These are phyloP conservation scores for Gynochthodes officinalis DNA, from an alignment of 257 asterid species.

Conservation along the genomic window DNA sequence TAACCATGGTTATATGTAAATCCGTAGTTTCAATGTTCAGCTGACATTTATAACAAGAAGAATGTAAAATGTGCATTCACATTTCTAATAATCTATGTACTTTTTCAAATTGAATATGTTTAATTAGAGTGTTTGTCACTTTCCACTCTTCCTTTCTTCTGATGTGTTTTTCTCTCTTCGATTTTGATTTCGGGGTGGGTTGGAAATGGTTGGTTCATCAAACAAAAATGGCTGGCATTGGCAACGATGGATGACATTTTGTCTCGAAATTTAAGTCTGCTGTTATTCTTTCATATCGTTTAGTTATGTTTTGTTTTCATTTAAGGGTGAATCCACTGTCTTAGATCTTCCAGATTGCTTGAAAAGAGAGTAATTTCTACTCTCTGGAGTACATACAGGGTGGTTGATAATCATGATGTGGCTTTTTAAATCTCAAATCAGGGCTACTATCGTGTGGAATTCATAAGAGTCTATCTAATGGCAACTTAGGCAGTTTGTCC, in stretches of 20 bases:
- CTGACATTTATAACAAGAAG: conserved; percentile 31
- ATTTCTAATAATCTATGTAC: conserved; percentile 32
- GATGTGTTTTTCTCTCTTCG: background rate
- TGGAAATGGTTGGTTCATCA: too few species aligned
- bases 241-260: background rate
- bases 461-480: background rate
- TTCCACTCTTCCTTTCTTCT: background rate
- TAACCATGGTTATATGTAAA: conserved; percentile 50
- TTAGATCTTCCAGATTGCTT: background rate
- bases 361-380: background rate
- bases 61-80: conserved; percentile 45
- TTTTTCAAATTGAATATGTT: conserved; percentile 8
- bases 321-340: too few species aligned
- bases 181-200: background rate
- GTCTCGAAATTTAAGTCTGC: too few species aligned
- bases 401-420: background rate
- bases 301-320: too few species aligned
- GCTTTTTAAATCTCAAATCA: background rate
- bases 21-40: conserved; percentile 40
- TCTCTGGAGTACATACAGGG: background rate
- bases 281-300: too few species aligned
- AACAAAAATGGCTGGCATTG: background rate
- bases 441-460: background rate
- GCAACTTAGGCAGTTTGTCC: too few species aligned
- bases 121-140: background rate